Conservation (phyloP, 805 yeast genomes). For the Debaryomyces prosopidis region DNA sequence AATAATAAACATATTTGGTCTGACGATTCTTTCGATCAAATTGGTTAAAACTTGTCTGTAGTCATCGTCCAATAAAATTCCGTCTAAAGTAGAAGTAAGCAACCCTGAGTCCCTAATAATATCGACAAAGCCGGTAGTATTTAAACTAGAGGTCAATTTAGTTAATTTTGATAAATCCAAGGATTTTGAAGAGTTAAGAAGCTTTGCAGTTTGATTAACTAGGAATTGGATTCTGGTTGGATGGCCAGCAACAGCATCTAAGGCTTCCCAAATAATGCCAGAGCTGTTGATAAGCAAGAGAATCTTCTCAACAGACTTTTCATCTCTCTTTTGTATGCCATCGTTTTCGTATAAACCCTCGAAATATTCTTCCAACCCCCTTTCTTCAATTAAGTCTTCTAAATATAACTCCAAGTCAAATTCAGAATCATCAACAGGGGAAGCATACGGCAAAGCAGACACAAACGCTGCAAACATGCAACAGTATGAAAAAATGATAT, state of each 20-base stretch:
- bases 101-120: slow-evolving; percentile 36
- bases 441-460: slow-evolving; percentile 21
- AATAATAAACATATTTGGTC: slow-evolving; percentile 28
- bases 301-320: slow-evolving; percentile 21
- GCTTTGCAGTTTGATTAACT: slow-evolving; percentile 31
- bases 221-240: slow-evolving; percentile 26
- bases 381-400: slow-evolving; percentile 12
- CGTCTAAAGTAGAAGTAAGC: slow-evolving; percentile 33
- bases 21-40: slow-evolving; percentile 29
- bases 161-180: slow-evolving; percentile 10
- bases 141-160: slow-evolving; percentile 10
- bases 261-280: slow-evolving; percentile 32
- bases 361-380: neutral
- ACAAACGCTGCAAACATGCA: slow-evolving; percentile 6
- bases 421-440: slow-evolving; percentile 17
- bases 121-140: slow-evolving; percentile 21
- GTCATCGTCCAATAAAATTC: slow-evolving; percentile 33
- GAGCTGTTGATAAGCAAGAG: slow-evolving; percentile 29
- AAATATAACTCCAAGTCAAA: slow-evolving; percentile 17
- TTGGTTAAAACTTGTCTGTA: slow-evolving; percentile 34
- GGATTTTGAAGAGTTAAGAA: slow-evolving; percentile 10
- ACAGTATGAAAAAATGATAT: slow-evolving; percentile 8
- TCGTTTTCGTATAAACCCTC: slow-evolving; percentile 7
- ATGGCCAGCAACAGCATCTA: slow-evolving; percentile 35
- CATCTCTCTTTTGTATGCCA: slow-evolving; percentile 19